Conservation (phyloP, 169 alveolate species). For the Plasmodium knowlesi region DNA sequence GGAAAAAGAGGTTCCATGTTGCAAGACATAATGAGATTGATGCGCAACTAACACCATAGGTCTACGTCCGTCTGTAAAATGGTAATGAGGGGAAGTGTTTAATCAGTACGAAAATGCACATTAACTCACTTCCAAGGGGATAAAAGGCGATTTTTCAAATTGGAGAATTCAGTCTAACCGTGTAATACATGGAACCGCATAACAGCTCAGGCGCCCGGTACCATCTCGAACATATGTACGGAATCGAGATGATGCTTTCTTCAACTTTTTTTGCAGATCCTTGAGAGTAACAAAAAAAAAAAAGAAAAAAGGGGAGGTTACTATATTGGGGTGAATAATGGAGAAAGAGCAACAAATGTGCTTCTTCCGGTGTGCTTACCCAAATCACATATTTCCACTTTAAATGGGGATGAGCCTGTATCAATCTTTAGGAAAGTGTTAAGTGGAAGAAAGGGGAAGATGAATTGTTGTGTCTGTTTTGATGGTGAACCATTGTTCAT, state of each 20-base stretch:
- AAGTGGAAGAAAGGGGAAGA: neutral
- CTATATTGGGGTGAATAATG: neutral
- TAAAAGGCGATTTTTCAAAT: neutral
- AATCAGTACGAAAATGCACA: neutral
- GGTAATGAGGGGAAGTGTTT: neutral
- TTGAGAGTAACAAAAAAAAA: slow-evolving; percentile 34
- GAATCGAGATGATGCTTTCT: slow-evolving; percentile 76
- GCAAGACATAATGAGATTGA: neutral
- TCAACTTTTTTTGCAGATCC: slow-evolving; percentile 76
- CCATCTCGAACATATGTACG: slow-evolving; percentile 85
- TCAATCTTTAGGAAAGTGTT: slow-evolving; percentile 70
- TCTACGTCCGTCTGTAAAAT: slow-evolving; percentile 61
- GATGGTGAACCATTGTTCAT: neutral
- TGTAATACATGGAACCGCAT: slow-evolving; percentile 80
- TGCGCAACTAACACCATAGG: slow-evolving; percentile 62
- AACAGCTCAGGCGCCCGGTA: slow-evolving; percentile 85
- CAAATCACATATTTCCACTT: slow-evolving; percentile 82
- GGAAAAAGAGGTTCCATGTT: neutral
- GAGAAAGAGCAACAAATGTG: slow-evolving; percentile 10
- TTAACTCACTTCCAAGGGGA: neutral
- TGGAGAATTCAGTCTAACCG: slow-evolving; percentile 49
- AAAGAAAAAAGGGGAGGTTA: neutral
- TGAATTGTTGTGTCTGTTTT: neutral
- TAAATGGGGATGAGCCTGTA: slow-evolving; percentile 60
- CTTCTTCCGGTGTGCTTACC: slow-evolving; percentile 40